phyloP scores from a whole-genome alignment of 2,329 filamentous ascomycete species.

The Fusarium sp. region DNA sequence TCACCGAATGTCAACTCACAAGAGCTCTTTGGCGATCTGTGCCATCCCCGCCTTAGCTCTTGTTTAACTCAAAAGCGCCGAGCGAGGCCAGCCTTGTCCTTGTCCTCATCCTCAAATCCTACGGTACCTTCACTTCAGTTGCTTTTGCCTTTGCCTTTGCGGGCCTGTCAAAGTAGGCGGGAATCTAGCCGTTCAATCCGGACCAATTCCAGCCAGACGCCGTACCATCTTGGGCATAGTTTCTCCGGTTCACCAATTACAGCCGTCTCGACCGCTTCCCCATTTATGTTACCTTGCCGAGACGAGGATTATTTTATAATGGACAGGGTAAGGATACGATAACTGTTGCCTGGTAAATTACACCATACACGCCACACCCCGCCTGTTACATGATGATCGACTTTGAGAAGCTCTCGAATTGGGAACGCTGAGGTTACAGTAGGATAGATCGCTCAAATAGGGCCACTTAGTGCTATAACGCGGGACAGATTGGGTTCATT shows the following conservation, averaged over 20 bases:
- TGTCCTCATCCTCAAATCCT: not conserved
- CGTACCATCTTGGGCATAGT: constrained; percentile 39
- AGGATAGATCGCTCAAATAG: constrained; percentile 19
- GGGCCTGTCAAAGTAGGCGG: constrained; percentile 39
- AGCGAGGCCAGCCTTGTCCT: not conserved
- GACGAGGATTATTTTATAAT: constrained; percentile 26
- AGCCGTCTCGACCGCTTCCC: constrained; percentile 26
- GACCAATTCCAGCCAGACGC: constrained; percentile 22
- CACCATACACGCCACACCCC: not conserved
- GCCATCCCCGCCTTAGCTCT: constrained; percentile 12
- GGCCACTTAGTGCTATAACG: constrained; percentile 11
- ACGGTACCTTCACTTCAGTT: not conserved
- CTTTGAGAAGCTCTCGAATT: constrained; percentile 33
- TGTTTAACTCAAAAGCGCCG: not conserved
- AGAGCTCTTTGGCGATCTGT: constrained; percentile 14
- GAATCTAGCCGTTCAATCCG: constrained; percentile 41
- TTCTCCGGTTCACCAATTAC: constrained; percentile 26
- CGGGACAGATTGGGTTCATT: constrained; percentile 20
- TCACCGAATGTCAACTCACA: not conserved
- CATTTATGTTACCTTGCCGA: constrained; percentile 24
- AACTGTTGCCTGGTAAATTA: constrained; percentile 13
- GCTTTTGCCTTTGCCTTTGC: not conserved
- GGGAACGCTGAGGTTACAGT: constrained; percentile 22
- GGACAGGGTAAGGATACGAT: constrained; percentile 8
- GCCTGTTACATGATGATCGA: constrained; percentile 43